A percentile compares a stretch with the other conserved stretches of the same genome.
phyloP scores from a whole-genome alignment of 495 filamentous ascomycete species.

The Neurospora cerealis region DNA sequence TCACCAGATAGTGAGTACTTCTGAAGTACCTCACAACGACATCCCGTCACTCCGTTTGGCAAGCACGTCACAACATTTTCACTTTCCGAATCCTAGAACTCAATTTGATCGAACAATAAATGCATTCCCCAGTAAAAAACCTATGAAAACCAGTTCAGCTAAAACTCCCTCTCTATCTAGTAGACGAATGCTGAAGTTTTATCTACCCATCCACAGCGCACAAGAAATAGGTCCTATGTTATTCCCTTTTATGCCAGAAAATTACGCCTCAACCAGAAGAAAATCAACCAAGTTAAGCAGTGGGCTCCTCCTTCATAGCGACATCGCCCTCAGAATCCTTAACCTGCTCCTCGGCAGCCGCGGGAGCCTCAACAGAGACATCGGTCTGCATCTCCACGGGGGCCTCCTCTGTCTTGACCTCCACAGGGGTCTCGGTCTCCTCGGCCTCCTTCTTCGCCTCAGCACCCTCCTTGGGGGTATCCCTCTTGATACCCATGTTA shows the following conservation, averaged over 20 bases:
- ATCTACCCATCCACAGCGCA: not conserved
- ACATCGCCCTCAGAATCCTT: not conserved
- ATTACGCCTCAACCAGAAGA: not conserved
- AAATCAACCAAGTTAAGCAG: not conserved
- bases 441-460: slow-evolving; percentile 7
- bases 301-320: not conserved
- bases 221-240: not conserved
- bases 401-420: slow-evolving; percentile 7
- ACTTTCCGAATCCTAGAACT: not conserved
- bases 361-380: not conserved
- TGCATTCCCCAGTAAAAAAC: not conserved
- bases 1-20: not conserved
- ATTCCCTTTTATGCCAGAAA: not conserved
- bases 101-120: not conserved
- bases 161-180: not conserved
- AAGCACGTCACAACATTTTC: not conserved
- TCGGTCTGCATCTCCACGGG: not conserved
- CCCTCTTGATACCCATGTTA: slow-evolving; percentile 41
- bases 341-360: not conserved
- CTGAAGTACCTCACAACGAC: not conserved
- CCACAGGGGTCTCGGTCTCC: slow-evolving; percentile 3
- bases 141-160: not conserved
- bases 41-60: not conserved
- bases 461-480: slow-evolving; percentile 16
- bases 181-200: not conserved